phyloP scores from a whole-genome alignment of 2,329 filamentous ascomycete species.

The Cercospora citrullina region DNA sequence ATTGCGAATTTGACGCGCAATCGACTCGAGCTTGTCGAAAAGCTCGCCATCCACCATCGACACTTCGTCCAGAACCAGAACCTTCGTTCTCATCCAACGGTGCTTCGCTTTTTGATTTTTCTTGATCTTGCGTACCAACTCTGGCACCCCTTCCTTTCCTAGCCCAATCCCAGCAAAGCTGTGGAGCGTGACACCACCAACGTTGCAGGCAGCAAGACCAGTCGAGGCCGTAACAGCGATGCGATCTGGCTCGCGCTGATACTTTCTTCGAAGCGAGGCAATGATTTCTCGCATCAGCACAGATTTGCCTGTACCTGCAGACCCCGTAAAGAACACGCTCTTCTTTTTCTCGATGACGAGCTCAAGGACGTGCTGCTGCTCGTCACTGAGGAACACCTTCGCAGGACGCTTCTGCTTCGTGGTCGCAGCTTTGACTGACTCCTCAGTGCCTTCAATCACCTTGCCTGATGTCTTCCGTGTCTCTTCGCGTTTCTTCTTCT shows the following conservation, averaged over 20 bases:
- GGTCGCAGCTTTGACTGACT: constrained; percentile 51
- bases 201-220: constrained; percentile 92
- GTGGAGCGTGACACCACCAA: constrained; percentile 92
- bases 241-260: constrained; percentile 72
- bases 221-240: constrained; percentile 95
- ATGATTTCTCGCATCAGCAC: constrained; percentile 94
- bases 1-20: constrained; percentile 81
- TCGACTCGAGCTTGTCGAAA: constrained; percentile 91
- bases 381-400: constrained; percentile 73
- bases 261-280: constrained; percentile 72
- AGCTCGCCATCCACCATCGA: constrained; percentile 98
- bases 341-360: constrained; percentile 76
- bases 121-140: constrained; percentile 86
- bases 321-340: constrained; percentile 97
- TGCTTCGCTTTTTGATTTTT: constrained; percentile 83
- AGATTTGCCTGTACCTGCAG: constrained; percentile 92
- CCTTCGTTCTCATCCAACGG: constrained; percentile 84
- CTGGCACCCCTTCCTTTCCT: constrained; percentile 80
- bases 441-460: constrained; percentile 45
- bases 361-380: constrained; percentile 81
- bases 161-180: constrained; percentile 95
- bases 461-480: constrained; percentile 55
- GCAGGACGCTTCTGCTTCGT: constrained; percentile 51
- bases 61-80: constrained; percentile 88
- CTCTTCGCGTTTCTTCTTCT: constrained; percentile 69